Conservation (phyloP, 768 basidiomycete species). For the Porpolomopsis calyptriformis region DNA sequence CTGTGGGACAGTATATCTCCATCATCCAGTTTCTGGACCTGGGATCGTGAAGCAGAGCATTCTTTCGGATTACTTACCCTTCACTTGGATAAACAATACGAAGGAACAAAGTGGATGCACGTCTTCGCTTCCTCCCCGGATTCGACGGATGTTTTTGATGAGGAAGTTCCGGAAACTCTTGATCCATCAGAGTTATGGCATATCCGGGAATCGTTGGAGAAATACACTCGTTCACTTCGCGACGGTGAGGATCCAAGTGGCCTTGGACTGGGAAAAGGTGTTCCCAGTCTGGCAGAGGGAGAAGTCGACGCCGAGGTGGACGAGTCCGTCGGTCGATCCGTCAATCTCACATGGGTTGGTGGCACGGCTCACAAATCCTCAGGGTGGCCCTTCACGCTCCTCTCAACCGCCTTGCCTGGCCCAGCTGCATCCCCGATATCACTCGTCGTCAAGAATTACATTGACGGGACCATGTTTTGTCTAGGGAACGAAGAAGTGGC, state of each 20-base stretch:
- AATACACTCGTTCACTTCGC: constrained; percentile 63
- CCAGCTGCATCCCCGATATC: constrained; percentile 22
- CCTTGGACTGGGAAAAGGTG: constrained; percentile 51
- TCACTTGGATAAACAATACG: constrained; percentile 79
- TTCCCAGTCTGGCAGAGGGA: constrained; percentile 76
- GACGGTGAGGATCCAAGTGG: constrained; percentile 51
- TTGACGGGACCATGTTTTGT: constrained; percentile 61
- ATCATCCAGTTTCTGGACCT: constrained; percentile 85
- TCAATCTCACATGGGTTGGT: constrained; percentile 58
- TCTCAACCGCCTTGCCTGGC: constrained; percentile 69
- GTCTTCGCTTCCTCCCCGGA: constrained; percentile 56
- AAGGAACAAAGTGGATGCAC: constrained; percentile 77
- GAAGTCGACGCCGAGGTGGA: constrained; percentile 92
- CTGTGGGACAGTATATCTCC: constrained; percentile 77
- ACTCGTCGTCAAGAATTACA: constrained; percentile 56
- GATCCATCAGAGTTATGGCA: constrained; percentile 73
- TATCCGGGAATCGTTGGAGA: constrained; percentile 75
- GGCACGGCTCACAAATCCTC: constrained; percentile 36
- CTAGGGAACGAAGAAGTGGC: constrained; percentile 26
- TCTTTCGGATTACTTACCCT: constrained; percentile 64
- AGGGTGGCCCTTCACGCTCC: constrained; percentile 41
- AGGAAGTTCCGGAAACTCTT: constrained; percentile 79
- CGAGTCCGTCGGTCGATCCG: constrained; percentile 53
- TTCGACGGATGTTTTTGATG: constrained; percentile 29
- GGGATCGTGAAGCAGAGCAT: constrained; percentile 67